phyloP scores from a whole-genome alignment of 352 stramenopile species.

The Phytopythium vexans region DNA sequence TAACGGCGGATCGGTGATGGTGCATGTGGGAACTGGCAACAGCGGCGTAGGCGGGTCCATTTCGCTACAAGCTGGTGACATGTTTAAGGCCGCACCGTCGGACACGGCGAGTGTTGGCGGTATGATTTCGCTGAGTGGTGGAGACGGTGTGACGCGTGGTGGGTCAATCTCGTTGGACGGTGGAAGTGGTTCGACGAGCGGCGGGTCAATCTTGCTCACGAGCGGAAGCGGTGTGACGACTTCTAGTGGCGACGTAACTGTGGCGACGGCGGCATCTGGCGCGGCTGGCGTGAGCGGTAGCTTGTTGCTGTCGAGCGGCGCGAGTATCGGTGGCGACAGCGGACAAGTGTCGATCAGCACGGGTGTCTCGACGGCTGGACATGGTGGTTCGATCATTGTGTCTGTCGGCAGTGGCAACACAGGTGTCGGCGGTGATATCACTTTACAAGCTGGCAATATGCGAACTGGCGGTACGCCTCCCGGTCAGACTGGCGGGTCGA shows the following conservation, averaged over 20 bases:
- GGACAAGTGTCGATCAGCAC: conserved; percentile 19
- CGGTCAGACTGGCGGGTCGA: too few relatives aligned
- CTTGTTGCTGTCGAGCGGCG: conserved; percentile 11
- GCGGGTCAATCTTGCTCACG: conserved; percentile 3
- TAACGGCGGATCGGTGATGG: conserved; percentile 16
- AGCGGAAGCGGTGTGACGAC: conserved; percentile 11
- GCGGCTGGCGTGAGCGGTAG: conserved; percentile 13
- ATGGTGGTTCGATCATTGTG: conserved; percentile 25
- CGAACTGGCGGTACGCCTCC: too few relatives aligned
- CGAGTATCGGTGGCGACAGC: conserved; percentile 16
- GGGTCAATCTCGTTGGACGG: too few relatives aligned
- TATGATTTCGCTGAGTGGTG: conserved; percentile 2
- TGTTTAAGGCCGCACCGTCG: conserved; percentile 7
- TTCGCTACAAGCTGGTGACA: conserved; percentile 9
- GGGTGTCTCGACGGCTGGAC: conserved; percentile 16
- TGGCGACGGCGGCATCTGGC: conserved; percentile 6
- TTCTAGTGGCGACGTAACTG: too few relatives aligned
- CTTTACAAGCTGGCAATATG: conserved; percentile 17
- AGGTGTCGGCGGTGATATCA: conserved; percentile 16
- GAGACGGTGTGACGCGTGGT: too few relatives aligned
- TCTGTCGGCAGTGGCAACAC: conserved; percentile 17
- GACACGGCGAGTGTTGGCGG: too few relatives aligned
- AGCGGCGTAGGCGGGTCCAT: conserved; percentile 7
- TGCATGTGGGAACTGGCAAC: conserved; percentile 10
- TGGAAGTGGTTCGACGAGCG: conserved; percentile 2